Evolutionary conservation across 345 rosid genomes (phyloP).

Genomic region (Hevea brasiliensis): DNA sequence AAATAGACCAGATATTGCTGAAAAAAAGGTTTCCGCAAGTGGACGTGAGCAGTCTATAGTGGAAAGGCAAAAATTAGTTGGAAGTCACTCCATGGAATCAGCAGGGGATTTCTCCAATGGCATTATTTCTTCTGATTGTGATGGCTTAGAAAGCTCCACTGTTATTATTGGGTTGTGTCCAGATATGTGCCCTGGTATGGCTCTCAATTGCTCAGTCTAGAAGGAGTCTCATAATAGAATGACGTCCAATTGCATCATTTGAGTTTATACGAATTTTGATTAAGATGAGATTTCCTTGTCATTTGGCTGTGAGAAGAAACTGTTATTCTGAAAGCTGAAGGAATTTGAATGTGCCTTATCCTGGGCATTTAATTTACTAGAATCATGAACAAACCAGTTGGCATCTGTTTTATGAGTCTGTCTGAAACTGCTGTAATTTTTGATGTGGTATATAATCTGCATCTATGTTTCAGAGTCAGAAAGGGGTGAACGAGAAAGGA

Average conservation of each 20-base stretch:
- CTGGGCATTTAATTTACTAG: not conserved
- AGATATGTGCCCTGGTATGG: conserved; percentile 93
- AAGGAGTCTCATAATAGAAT: conserved; percentile 18
- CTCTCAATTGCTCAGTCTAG: conserved; percentile 22
- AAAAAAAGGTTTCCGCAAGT: conserved; percentile 37
- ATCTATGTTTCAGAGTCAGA: conserved; percentile 65
- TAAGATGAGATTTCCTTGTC: not conserved
- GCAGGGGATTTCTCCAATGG: conserved; percentile 38
- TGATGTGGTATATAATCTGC: conserved; percentile 16
- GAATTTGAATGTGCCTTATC: not conserved
- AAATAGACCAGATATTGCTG: conserved; percentile 36
- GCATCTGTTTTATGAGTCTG: conserved; percentile 12
- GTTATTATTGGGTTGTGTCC: conserved; percentile 74
- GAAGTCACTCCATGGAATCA: conserved; percentile 33
- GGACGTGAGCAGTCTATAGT: conserved; percentile 35
- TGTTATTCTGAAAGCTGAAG: not conserved
- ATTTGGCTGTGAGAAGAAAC: conserved; percentile 19
- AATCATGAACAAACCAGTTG: conserved; percentile 1
- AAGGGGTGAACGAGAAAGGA: conserved; percentile 90
- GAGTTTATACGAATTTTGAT: conserved; percentile 1
- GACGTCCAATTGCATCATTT: conserved; percentile 16
- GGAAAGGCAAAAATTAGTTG: conserved; percentile 32
- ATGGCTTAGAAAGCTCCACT: conserved; percentile 49
- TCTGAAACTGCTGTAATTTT: conserved; percentile 13
- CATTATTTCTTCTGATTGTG: conserved; percentile 46